Evolutionary conservation across 78 protist species (phyloP).

Genomic region (Isochrysis galbana): DNA sequence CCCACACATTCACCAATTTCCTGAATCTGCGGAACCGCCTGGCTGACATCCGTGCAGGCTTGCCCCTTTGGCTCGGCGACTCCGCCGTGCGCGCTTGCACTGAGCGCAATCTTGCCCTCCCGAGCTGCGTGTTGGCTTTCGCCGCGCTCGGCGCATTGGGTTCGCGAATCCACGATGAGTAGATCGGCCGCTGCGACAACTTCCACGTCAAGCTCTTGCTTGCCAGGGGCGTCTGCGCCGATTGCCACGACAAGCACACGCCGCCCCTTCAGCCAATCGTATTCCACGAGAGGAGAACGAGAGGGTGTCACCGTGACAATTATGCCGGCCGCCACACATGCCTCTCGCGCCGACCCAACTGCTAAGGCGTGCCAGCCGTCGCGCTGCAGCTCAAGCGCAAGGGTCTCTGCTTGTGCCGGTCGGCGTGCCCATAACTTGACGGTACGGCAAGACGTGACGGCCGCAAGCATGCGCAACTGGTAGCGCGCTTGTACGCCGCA

Average conservation of each 20-base stretch:
- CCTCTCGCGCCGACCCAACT: neutral
- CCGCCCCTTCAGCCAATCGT: neutral
- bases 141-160: neutral
- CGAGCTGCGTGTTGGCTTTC: neutral
- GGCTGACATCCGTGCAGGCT: too few species aligned
- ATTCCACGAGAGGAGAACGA: neutral
- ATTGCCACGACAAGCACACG: neutral
- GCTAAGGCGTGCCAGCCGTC: neutral
- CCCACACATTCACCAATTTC: neutral
- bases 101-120: neutral
- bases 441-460: neutral
- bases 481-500: conserved; percentile 7
- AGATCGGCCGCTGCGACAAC: neutral
- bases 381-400: neutral
- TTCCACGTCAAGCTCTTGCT: neutral
- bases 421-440: neutral
- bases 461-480: neutral
- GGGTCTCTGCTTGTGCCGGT: neutral
- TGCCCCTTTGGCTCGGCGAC: too few species aligned
- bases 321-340: neutral
- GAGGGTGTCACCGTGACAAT: neutral
- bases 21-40: too few species aligned
- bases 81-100: too few species aligned
- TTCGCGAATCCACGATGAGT: neutral
- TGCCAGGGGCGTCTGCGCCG: neutral